Base-by-base conservation (phyloP, 805 yeast species). In the Ogataea nakhonphanomensis region DNA sequence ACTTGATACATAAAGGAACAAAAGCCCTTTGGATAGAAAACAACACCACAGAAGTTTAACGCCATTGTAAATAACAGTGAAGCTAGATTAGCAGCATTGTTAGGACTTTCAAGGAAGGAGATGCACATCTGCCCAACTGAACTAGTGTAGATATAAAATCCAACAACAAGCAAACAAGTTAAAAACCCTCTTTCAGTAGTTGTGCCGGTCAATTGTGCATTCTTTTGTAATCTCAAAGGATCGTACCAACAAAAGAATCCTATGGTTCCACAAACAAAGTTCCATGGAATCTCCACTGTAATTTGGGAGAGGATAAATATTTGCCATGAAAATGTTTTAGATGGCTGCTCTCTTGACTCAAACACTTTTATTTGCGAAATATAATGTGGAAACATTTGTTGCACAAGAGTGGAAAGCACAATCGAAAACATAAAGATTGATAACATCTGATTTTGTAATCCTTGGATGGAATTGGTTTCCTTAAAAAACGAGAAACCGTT, bases 391-490 rank as follows among this genome's bases (percentile, higher is more conserved):
- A 81, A 61, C 64, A 76, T 70, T 59, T 83, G 89, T 48, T 79
- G 77, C 35, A 78, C 56, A 50, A 79, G 53, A 17, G 84, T 78
- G 48, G 71, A 71, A 63, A 78, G 70, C 35, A 74, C 66, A 51
- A 76, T 70, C 28, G 76, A 57, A 53, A 78, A 73, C 87, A 84
- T 81, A 66, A 85, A 85, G 30, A 82, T 57, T 2, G 89, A 70
- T 52, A 82, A 76, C 88, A 84, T 79, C 66, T 83, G 93, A 62
- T 86, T 85, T 61, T 88, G 95, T 53, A 86, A 60, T 57, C 86
- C 81, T 63, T 78, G 87, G 33, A 71, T 57, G 10, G 87, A 73
- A 17, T 70, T 71, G 41, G 69, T 67, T 25, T 88, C 84, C 45
- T 79, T 80, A 63, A 74, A 81, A 62, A 80, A 80, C 5, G 85